Base-by-base conservation (phyloP, 2,329 filamentous ascomycete species). In the Aspergillus jensenii region DNA sequence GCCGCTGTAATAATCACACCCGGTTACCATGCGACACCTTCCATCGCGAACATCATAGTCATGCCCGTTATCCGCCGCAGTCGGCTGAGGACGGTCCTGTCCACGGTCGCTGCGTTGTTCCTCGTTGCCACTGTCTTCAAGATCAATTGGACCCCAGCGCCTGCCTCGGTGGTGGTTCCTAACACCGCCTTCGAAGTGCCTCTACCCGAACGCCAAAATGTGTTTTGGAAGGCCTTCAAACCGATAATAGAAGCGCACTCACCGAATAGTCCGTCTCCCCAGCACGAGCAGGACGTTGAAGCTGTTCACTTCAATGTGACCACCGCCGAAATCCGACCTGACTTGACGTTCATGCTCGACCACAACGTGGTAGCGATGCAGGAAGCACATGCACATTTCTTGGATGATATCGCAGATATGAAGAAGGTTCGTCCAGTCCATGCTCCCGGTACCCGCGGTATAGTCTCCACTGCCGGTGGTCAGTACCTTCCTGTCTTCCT, bases 381-480 rank as follows among this genome's bases (percentile, higher is more conserved):
- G 47, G 67, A 71, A 41, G 70, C 74, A 4, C 79, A 81, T 66
- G 67, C 71, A 27, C 68, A 67, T 6, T 80, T 79, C 61, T 62
- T 81, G 25, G 62, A 68, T 35, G 71, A 73, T 47, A 62, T 75
- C 31, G 67, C 59, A 33, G 62, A 56, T 43, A 71, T 61, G 12
- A 72, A 62, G 48, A 62, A 54, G 46, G 70, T 68, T 65, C 72
- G 61, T 62, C 66, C 68, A 44, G 71, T 65, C 39, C 77, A 65
- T 69, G 75, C 64, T 61, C 68, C 71, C 1, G 72, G 73, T 12
- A 76, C 76, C 6, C 73, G 76, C 3, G 82, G 82, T 3, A 73
- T 84, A 35, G 81, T 84, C 40, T 81, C 81, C 21, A 81, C 80
- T 2, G 80, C 80, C 3, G 78, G 80, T 9, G 71, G 75, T 0